A percentile compares a stretch with the other conserved stretches of the same genome.
Evolutionary conservation across 2,329 filamentous ascomycete species (phyloP).

Genomic region (Aspergillus versicolor): DNA sequence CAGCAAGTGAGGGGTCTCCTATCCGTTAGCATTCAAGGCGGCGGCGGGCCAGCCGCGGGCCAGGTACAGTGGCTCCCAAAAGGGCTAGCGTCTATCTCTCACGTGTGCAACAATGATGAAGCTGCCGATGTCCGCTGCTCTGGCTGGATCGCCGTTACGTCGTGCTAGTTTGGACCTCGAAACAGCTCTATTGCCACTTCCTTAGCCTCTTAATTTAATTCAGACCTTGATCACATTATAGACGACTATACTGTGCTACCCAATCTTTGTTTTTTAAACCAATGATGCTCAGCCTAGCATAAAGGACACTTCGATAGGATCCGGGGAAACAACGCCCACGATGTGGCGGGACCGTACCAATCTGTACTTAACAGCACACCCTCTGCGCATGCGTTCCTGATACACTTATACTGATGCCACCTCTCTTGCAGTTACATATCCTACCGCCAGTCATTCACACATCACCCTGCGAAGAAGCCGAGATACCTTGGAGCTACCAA

Average conservation of each 20-base stretch:
- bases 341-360: constrained; percentile 99
- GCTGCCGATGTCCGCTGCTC: constrained; percentile 9
- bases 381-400: background rate
- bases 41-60: background rate
- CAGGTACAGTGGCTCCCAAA: constrained; percentile 10
- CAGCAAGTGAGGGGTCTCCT: background rate
- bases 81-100: constrained; percentile 18
- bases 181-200: constrained; percentile 1
- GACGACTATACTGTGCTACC: background rate
- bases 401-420: constrained; percentile 12
- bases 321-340: constrained; percentile 47
- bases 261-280: background rate
- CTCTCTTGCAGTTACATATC: constrained; percentile 76
- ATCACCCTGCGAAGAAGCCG: constrained; percentile 85
- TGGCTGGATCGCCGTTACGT: constrained; percentile 1
- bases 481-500: constrained; percentile 62
- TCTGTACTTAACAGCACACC: constrained; percentile 59
- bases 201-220: background rate
- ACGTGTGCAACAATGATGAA: constrained; percentile 19
- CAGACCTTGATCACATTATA: background rate
- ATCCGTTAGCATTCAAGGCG: background rate
- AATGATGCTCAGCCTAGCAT: constrained; percentile 18
- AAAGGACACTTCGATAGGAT: constrained; percentile 22
- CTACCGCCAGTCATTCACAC: constrained; percentile 96
- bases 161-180: background rate